phyloP scores from a whole-genome alignment of 805 yeast species.

The Starmerella potacharoeniae region DNA sequence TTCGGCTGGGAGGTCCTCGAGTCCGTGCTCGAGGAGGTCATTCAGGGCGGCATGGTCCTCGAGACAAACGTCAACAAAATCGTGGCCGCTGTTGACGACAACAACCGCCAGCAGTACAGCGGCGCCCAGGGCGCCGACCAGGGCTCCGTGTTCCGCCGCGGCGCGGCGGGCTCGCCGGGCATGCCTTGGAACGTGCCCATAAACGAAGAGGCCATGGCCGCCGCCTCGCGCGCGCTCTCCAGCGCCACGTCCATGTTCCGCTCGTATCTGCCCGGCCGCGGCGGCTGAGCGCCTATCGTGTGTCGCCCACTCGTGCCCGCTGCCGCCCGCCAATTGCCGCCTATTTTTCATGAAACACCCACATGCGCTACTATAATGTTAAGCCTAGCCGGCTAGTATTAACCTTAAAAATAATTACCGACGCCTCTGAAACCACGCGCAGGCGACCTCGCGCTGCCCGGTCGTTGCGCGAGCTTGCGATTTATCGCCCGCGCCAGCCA shows the following conservation, averaged over 20 bases:
- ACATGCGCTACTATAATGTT: background rate
- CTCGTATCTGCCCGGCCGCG: constrained; percentile 18
- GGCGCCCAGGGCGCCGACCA: constrained; percentile 11
- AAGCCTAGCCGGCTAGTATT: background rate
- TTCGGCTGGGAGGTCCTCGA: constrained; percentile 97
- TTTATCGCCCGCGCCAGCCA: no score
- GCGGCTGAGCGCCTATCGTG: background rate
- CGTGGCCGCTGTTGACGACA: constrained; percentile 45
- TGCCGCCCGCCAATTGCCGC: no score
- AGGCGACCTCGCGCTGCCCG: no score
- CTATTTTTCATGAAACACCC: background rate
- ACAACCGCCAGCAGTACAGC: constrained; percentile 23
- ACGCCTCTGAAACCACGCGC: no score
- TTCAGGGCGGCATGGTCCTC: constrained; percentile 97
- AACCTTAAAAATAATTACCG: background rate
- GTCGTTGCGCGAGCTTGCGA: no score
- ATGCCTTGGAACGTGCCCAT: constrained; percentile 3
- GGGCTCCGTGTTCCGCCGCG: background rate
- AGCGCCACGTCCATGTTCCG: constrained; percentile 20
- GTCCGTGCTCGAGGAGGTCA: constrained; percentile 71
- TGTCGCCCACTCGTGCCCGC: no score
- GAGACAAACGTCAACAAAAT: constrained; percentile 78
- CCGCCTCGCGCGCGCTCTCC: constrained; percentile 20
- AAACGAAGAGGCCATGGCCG: constrained; percentile 16
- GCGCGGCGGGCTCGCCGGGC: background rate